Conservation (phyloP, 768 basidiomycete species). For the Suillus subalutaceus region DNA sequence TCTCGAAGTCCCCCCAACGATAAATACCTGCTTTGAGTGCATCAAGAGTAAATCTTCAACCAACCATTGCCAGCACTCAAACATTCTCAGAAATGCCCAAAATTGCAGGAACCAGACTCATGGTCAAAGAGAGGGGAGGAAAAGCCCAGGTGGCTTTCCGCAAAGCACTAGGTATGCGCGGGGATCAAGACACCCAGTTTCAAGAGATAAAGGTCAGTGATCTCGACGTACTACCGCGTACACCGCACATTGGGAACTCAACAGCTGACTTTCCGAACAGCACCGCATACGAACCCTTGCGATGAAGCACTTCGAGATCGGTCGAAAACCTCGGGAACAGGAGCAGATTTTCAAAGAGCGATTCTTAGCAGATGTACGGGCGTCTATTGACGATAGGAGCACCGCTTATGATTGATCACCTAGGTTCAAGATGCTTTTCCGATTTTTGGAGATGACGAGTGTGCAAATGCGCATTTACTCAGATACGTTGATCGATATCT, state of each 20-base stretch:
- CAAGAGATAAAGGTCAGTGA: slow-evolving; percentile 5
- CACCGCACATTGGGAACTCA: not conserved
- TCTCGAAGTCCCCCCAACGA: slow-evolving; percentile 1
- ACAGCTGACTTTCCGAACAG: slow-evolving; percentile 1
- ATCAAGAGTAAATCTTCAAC: not conserved
- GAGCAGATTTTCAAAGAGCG: not conserved
- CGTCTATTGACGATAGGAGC: not conserved
- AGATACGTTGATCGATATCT: not conserved
- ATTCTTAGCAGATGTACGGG: slow-evolving; percentile 6
- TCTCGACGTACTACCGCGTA: not conserved
- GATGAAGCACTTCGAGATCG: slow-evolving; percentile 7
- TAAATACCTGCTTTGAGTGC: not conserved
- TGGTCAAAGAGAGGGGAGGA: slow-evolving; percentile 6
- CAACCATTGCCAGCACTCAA: not conserved
- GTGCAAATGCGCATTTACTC: not conserved
- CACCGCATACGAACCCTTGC: slow-evolving; percentile 7
- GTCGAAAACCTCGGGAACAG: slow-evolving; percentile 5
- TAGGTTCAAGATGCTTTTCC: slow-evolving; percentile 3
- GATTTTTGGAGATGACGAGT: not conserved
- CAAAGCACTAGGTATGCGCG: not conserved
- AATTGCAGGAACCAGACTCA: not conserved
- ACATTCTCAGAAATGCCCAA: slow-evolving; percentile 1
- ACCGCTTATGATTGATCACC: not conserved
- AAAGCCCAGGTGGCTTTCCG: slow-evolving; percentile 1
- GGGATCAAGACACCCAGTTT: not conserved